phyloP scores from a whole-genome alignment of 148 eudicot genomes.

The Camellia granthamiana region DNA sequence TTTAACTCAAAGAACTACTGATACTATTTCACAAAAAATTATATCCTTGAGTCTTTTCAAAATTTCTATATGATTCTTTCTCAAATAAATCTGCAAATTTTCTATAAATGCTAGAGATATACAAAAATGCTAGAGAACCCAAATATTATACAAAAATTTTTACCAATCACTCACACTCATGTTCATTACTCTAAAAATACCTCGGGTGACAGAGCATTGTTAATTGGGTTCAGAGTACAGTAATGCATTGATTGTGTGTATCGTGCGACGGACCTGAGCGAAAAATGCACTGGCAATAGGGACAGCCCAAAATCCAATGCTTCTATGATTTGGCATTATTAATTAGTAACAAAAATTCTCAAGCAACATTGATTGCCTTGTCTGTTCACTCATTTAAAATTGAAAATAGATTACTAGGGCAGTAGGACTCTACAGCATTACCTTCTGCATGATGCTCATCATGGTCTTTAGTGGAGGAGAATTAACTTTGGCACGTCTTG shows the following conservation, averaged over 20 bases:
- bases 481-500: slow-evolving; percentile 82
- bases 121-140: no score
- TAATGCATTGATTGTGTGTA: neutral
- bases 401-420: neutral
- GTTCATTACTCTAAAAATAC: no score
- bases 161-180: no score
- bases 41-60: no score
- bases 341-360: neutral
- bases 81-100: no score
- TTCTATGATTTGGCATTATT: neutral
- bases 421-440: slow-evolving; percentile 26
- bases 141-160: no score
- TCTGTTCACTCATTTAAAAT: neutral
- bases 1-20: no score
- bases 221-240: neutral
- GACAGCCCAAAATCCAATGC: neutral
- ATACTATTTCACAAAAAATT: no score
- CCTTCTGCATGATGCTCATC: slow-evolving; percentile 58
- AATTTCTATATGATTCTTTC: no score
- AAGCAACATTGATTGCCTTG: neutral
- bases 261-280: neutral
- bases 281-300: neutral
- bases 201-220: no score
- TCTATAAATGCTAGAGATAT: no score
- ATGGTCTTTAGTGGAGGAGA: slow-evolving; percentile 60